These are phyloP conservation scores for Neofusicoccum laricinum DNA, from an alignment of 2,329 filamentous ascomycete genomes.

Conservation along the genomic window DNA sequence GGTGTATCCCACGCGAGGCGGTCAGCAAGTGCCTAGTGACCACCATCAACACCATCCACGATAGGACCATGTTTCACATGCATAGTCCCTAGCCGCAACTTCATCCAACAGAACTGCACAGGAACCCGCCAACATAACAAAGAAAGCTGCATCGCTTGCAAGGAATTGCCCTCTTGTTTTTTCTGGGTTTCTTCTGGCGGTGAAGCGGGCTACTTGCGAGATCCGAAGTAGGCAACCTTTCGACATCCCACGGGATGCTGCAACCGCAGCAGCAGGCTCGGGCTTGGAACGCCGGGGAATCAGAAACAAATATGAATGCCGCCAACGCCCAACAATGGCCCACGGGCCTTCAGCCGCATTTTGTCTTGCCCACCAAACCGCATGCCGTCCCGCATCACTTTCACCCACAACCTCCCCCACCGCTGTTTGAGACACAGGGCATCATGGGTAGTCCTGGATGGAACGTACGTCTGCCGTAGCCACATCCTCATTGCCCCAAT, in stretches of 20 bases:
- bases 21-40: conserved; percentile 10
- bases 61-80: conserved; percentile 14
- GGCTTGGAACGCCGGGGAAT: background rate
- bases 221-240: background rate
- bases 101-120: background rate
- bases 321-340: background rate
- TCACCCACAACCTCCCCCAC: background rate
- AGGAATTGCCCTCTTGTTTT: background rate
- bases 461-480: background rate
- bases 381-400: background rate
- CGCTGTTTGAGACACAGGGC: conserved; percentile 4
- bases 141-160: conserved; percentile 8
- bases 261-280: background rate
- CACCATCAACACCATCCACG: conserved; percentile 12
- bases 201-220: background rate
- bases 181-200: background rate
- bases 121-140: conserved; percentile 5
- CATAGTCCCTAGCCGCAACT: conserved; percentile 12
- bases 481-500: background rate
- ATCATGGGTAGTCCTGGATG: conserved; percentile 7
- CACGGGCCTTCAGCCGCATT: background rate
- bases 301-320: background rate
- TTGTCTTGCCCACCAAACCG: background rate
- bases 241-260: background rate
- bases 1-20: conserved; percentile 1